Evolutionary conservation across 164 flowering plant species (phyloP).

Genomic region (Chimonanthus praecox): DNA sequence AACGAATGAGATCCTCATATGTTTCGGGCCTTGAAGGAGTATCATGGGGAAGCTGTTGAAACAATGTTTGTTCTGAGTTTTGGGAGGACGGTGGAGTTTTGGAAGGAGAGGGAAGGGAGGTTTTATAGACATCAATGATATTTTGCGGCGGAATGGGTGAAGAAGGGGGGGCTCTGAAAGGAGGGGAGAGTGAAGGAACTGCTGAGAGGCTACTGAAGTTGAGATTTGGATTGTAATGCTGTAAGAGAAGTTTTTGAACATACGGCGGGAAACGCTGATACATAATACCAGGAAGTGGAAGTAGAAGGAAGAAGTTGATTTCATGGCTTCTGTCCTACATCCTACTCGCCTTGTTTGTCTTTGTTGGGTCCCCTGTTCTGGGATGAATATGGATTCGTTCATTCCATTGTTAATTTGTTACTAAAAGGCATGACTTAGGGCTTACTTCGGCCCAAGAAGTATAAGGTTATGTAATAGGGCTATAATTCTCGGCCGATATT

Average conservation of each 20-base stretch:
- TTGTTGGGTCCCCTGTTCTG: too few relatives aligned
- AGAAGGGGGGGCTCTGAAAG: slow-evolving; percentile 1
- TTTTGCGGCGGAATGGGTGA: slow-evolving; percentile 6
- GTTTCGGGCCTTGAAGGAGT: slow-evolving; percentile 10
- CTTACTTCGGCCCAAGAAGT: too few relatives aligned
- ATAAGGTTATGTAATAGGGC: too few relatives aligned
- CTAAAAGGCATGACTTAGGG: too few relatives aligned
- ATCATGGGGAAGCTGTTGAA: neutral
- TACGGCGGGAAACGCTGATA: slow-evolving; percentile 1
- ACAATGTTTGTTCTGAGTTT: neutral
- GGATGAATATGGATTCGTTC: too few relatives aligned
- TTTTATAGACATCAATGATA: slow-evolving; percentile 3
- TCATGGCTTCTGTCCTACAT: too few relatives aligned
- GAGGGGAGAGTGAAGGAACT: neutral
- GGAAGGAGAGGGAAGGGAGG: neutral
- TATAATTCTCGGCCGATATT: too few relatives aligned
- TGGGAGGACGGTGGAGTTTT: neutral
- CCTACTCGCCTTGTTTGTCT: too few relatives aligned
- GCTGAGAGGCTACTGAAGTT: neutral
- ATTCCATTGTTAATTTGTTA: too few relatives aligned
- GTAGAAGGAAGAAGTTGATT: neutral
- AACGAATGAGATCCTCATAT: slow-evolving; percentile 29
- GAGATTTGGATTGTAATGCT: neutral
- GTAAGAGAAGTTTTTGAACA: neutral
- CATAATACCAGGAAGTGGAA: neutral